Evolutionary conservation across 257 asterid genomes (phyloP), one percentile per base, ranked within the genome.

Genomic region (Penstemon davidsonii): DNA sequence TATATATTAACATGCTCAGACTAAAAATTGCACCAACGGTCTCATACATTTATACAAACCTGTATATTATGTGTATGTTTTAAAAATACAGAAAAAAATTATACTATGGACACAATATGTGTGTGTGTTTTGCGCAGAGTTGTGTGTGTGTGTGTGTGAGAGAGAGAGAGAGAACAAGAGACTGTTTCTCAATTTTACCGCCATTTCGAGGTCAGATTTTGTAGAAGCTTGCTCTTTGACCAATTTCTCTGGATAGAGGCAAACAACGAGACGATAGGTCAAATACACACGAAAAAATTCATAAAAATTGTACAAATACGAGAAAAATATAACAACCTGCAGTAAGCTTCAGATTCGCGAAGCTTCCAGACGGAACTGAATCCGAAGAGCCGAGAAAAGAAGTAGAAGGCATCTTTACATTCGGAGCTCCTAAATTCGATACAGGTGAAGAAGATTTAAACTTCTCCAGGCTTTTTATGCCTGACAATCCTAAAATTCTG

Each of bases 221-320:
- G 96, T 88, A 47, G 97, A 88, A 76, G 97, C 97, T 80, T 94
- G 99, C 73, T 91, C 97, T 79, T 84, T 87, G 69, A 94, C 91
- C 81, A 94, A 78, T 83, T 90, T 94, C 80, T 94, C 99, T 94
- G 84, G 7, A 46, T 12, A 45, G 66, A 64, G 47, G 12, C 11
- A 43, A 71, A 49, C 61, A 59, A 67, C 44, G 25, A 46, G 46
- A 40, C 13, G 73, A 67, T 43, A 64, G 19, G 49, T 75, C 64
- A 71, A 39, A 44, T 46, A 25, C 55, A 33, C 51, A 41, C 38
- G 49, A 42, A 15, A 1, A 39, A 50, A 68, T 40, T 13, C 44
- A 52, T 44, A 65, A n/a, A 25, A 5, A 55, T 19, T 6, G n/a
- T 7, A 46, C 5, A 40, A 58, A 0, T 25, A 25, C 33, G 33